Percentiles rank a stretch among this genome's conserved stretches.
phyloP scores from a whole-genome alignment of 2,329 filamentous ascomycete genomes.

The Corinectria fuckeliana region DNA sequence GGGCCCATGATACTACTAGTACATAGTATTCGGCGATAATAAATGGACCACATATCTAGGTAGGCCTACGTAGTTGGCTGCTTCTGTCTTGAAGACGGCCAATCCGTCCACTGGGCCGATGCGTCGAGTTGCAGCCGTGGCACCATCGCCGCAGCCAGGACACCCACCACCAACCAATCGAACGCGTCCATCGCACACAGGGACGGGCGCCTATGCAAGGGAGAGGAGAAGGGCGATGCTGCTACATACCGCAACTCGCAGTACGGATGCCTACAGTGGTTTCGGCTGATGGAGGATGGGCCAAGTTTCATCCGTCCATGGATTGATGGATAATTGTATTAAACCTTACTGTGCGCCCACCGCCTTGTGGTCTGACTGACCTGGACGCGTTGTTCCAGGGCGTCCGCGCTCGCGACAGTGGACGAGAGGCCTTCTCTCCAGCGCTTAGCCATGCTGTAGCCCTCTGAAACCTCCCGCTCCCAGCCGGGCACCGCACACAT shows the following conservation, averaged over 20 bases:
- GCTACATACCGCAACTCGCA: no score
- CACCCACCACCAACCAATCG: constrained; percentile 26
- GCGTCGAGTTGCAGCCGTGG: constrained; percentile 2
- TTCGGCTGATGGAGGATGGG: background rate
- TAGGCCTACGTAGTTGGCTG: no score
- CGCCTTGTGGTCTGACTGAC: no score
- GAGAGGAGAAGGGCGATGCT: constrained; percentile 20
- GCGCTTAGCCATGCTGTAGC: background rate
- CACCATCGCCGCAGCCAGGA: constrained; percentile 6
- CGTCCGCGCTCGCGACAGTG: constrained; percentile 10
- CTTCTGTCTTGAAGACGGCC: no score
- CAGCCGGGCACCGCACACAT: background rate
- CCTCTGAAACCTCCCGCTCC: background rate
- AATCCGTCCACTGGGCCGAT: background rate
- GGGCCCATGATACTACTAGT: no score
- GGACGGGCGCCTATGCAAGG: constrained; percentile 31
- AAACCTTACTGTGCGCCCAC: constrained; percentile 5
- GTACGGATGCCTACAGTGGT: no score
- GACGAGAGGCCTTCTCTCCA: background rate
- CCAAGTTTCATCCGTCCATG: no score
- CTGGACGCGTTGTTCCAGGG: constrained; percentile 11
- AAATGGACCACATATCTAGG: no score
- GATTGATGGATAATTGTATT: no score
- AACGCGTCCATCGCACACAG: constrained; percentile 27
- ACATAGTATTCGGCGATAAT: no score